These are phyloP conservation scores for Anthracocystis panici-leucophaei DNA, from an alignment of 1,284 basidiomycete species.

Conservation along the genomic window DNA sequence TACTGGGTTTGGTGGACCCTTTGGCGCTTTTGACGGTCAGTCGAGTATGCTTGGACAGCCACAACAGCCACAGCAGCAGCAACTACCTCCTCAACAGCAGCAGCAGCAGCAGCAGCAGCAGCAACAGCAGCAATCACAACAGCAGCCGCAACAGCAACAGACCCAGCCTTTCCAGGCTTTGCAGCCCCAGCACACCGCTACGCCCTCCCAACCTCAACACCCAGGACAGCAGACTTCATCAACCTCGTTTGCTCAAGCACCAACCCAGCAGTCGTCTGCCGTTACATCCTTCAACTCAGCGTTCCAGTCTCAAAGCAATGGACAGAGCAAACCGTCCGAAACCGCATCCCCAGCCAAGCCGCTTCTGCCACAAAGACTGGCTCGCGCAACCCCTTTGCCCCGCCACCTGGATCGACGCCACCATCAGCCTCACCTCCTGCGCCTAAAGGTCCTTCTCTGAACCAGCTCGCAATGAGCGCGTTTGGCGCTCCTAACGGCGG, in stretches of 20 bases:
- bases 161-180: constrained; percentile 23
- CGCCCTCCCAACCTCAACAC: constrained; percentile 48
- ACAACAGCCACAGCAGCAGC: constrained; percentile 37
- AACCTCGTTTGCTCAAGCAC: constrained; percentile 14
- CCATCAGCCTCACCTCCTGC: constrained; percentile 72
- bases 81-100: constrained; percentile 27
- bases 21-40: constrained; percentile 39
- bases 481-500: constrained; percentile 53
- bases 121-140: constrained; percentile 11
- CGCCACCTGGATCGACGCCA: constrained; percentile 74
- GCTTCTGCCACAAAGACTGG: constrained; percentile 91
- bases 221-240: constrained; percentile 26
- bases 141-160: constrained; percentile 35
- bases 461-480: constrained; percentile 79
- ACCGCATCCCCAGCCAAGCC: constrained; percentile 68
- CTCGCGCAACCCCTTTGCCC: constrained; percentile 93
- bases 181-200: constrained; percentile 46
- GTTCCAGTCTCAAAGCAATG: constrained; percentile 68
- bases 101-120: constrained; percentile 15
- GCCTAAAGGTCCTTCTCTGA: constrained; percentile 81
- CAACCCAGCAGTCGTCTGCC: constrained; percentile 30
- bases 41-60: constrained; percentile 30
- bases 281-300: constrained; percentile 75
- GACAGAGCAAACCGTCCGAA: constrained; percentile 67
- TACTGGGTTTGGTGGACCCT: constrained; percentile 46